phyloP scores from a whole-genome alignment of 192 early-diverging fungal species.

The Backusella westeae region DNA sequence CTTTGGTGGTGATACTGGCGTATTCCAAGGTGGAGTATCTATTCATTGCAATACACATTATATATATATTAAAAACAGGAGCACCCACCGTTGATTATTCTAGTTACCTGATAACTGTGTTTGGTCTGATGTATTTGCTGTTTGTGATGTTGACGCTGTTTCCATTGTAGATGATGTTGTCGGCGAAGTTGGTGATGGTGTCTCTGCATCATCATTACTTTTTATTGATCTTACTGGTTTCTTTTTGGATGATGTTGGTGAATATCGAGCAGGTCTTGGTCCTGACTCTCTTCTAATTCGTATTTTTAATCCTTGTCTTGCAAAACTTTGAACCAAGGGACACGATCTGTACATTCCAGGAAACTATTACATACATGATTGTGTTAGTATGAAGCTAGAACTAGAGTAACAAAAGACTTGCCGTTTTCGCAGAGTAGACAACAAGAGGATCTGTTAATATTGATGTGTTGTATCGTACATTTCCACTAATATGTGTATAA shows the following conservation, averaged over 20 bases:
- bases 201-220: not conserved
- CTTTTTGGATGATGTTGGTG: not conserved
- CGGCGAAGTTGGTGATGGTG: not conserved
- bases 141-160: not conserved
- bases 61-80: not conserved
- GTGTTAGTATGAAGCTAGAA: not conserved
- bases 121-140: not conserved
- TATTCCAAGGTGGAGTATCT: not conserved
- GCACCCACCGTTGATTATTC: not conserved
- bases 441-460: slow-evolving; percentile 76
- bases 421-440: slow-evolving; percentile 88
- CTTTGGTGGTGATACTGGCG: not conserved
- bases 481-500: slow-evolving; percentile 29
- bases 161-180: not conserved
- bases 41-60: not conserved
- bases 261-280: slow-evolving; percentile 17
- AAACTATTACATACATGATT: slow-evolving; percentile 13
- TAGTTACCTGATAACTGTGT: not conserved
- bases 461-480: slow-evolving; percentile 80
- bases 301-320: slow-evolving; percentile 93
- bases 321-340: slow-evolving; percentile 80
- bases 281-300: slow-evolving; percentile 80
- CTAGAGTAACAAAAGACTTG: not conserved
- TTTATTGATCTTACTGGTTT: not conserved
- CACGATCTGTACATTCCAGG: slow-evolving; percentile 66